phyloP scores from a whole-genome alignment of 2,329 filamentous ascomycete species.

The Neofusicoccum kwambonambiense region DNA sequence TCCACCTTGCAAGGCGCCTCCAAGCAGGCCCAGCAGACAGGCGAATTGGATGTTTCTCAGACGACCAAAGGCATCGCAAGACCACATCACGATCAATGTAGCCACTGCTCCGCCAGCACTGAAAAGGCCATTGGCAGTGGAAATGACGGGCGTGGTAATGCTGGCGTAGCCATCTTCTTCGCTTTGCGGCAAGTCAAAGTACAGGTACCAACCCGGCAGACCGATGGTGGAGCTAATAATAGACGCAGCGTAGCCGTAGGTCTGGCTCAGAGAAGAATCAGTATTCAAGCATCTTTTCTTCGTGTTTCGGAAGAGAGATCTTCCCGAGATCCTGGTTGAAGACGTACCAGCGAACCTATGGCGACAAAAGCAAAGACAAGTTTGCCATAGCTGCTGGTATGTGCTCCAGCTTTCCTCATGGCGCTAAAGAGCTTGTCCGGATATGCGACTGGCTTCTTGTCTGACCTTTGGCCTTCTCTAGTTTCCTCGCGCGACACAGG shows the following conservation, averaged over 20 bases:
- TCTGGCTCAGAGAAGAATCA: conserved; percentile 24
- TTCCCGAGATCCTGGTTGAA: neutral
- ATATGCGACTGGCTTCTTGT: neutral
- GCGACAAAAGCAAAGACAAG: conserved; percentile 24
- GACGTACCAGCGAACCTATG: conserved; percentile 24
- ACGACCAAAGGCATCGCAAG: conserved; percentile 45
- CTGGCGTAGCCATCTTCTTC: conserved; percentile 47
- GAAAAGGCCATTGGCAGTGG: conserved; percentile 51
- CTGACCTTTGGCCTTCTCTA: neutral
- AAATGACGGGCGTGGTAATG: conserved; percentile 48
- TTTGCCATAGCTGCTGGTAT: conserved; percentile 24
- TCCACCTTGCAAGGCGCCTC: conserved; percentile 48
- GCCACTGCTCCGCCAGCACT: conserved; percentile 50
- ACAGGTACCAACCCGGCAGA: conserved; percentile 53
- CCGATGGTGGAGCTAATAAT: conserved; percentile 54
- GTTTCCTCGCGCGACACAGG: neutral
- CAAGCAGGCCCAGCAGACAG: conserved; percentile 44
- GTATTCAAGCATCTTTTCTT: neutral
- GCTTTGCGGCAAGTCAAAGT: conserved; percentile 47
- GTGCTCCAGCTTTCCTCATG: conserved; percentile 20
- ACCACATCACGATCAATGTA: conserved; percentile 52
- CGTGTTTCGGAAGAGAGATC: neutral
- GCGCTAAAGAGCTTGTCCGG: neutral
- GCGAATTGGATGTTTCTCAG: conserved; percentile 50
- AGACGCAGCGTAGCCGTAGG: conserved; percentile 53